A percentile compares a stretch with the other conserved stretches of the same genome.
Evolutionary conservation across 345 rosid genomes (phyloP).

Genomic region (Salix purpurea): DNA sequence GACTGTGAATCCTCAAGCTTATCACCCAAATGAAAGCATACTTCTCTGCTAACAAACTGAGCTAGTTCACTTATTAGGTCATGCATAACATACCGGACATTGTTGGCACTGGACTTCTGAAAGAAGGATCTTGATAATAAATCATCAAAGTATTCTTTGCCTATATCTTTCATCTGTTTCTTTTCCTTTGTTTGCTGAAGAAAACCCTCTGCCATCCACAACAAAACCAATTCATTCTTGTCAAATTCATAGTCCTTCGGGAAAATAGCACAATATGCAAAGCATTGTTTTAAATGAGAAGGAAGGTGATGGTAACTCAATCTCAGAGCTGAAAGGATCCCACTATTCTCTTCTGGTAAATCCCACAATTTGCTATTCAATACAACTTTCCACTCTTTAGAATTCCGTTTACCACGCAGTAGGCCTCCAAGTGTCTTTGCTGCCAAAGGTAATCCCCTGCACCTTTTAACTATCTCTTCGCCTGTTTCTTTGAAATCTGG

Average conservation of each 20-base stretch:
- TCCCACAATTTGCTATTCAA: constrained; percentile 16
- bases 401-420: background rate
- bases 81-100: constrained; percentile 16
- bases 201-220: constrained; percentile 26
- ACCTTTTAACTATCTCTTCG: constrained; percentile 4
- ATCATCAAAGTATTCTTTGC: constrained; percentile 9
- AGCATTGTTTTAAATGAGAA: constrained; percentile 14
- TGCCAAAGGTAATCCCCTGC: constrained; percentile 23
- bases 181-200: background rate
- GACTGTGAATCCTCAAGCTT: background rate
- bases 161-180: constrained; percentile 5
- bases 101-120: background rate
- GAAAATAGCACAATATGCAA: constrained; percentile 20
- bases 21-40: constrained; percentile 4
- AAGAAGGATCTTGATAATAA: constrained; percentile 17
- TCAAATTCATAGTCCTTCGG: constrained; percentile 19
- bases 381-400: constrained; percentile 10
- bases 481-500: background rate
- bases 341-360: background rate
- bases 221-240: constrained; percentile 12
- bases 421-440: constrained; percentile 24
- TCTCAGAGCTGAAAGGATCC: constrained; percentile 10
- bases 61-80: constrained; percentile 22
- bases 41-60: background rate
- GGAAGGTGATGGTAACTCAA: constrained; percentile 17